Evolutionary conservation across 2,329 filamentous ascomycete genomes (phyloP).

Genomic region (Colletotrichum sp.): DNA sequence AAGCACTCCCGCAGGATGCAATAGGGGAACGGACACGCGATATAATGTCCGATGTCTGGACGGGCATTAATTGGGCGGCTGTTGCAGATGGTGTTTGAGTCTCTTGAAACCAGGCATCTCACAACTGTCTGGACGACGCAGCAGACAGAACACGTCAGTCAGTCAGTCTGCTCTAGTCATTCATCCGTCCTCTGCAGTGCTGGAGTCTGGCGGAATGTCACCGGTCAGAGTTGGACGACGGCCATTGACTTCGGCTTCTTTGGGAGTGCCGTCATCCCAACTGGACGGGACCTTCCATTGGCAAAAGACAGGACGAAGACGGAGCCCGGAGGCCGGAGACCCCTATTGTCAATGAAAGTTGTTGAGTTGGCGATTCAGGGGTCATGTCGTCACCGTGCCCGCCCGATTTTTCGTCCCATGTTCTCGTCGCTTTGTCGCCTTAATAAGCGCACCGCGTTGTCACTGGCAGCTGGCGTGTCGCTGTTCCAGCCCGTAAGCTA

Average conservation of each 20-base stretch:
- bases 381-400: not conserved
- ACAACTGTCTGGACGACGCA: not conserved
- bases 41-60: not conserved
- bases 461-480: not conserved
- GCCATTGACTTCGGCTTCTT: not conserved
- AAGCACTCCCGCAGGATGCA: not conserved
- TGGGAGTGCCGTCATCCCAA: not conserved
- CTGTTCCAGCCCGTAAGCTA: not conserved
- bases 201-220: not conserved
- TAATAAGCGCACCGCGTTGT: not conserved
- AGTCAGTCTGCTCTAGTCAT: not conserved
- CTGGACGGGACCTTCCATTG: not conserved
- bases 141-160: not conserved
- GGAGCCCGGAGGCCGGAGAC: not conserved
- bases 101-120: not conserved
- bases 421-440: not conserved
- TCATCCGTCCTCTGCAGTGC: not conserved
- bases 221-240: not conserved
- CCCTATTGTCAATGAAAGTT: not conserved
- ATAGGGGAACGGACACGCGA: not conserved
- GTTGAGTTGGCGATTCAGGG: not conserved
- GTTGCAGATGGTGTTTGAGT: not conserved
- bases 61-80: not conserved
- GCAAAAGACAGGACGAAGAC: not conserved
- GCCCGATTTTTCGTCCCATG: not conserved